Evolutionary conservation across 73 alveolate genomes (phyloP).

Genomic region (Halteria grandinella): DNA sequence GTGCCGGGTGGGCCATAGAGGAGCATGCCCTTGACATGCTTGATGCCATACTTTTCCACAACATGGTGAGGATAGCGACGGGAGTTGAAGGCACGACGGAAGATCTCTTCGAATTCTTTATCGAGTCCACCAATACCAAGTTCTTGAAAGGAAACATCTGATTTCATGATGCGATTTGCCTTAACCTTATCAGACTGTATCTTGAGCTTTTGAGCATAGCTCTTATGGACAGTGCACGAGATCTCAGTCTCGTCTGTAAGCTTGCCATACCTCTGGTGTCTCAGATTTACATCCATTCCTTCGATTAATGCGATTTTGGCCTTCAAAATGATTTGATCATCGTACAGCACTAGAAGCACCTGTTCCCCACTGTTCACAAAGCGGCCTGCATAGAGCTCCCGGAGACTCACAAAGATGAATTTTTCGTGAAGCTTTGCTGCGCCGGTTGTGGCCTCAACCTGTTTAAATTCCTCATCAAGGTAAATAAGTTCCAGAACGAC

Average conservation of each 20-base stretch:
- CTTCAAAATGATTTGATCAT: too few relatives aligned
- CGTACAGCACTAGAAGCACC: too few relatives aligned
- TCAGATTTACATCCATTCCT: too few relatives aligned
- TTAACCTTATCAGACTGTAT: too few relatives aligned
- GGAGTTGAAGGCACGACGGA: slow-evolving; percentile 99
- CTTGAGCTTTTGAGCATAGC: too few relatives aligned
- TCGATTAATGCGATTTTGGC: too few relatives aligned
- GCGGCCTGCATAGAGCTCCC: too few relatives aligned
- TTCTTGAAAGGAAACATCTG: slow-evolving; percentile 98
- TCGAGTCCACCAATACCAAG: slow-evolving; percentile 99
- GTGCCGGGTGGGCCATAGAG: slow-evolving; percentile 99
- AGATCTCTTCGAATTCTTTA: slow-evolving; percentile 94
- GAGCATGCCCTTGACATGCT: slow-evolving; percentile 97
- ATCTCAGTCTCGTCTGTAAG: too few relatives aligned
- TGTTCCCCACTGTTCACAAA: too few relatives aligned
- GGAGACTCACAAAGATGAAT: background rate
- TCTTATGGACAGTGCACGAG: too few relatives aligned
- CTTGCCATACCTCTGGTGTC: too few relatives aligned
- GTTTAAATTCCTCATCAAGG: background rate
- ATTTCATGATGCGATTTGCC: too few relatives aligned
- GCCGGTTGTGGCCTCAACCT: slow-evolving; percentile 2
- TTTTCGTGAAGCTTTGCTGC: background rate
- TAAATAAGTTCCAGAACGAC: background rate
- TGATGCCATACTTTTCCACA: slow-evolving; percentile 97
- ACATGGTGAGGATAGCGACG: slow-evolving; percentile 97